phyloP scores from a whole-genome alignment of 163 green algal genomes.

The Scenedesmus sp. region DNA sequence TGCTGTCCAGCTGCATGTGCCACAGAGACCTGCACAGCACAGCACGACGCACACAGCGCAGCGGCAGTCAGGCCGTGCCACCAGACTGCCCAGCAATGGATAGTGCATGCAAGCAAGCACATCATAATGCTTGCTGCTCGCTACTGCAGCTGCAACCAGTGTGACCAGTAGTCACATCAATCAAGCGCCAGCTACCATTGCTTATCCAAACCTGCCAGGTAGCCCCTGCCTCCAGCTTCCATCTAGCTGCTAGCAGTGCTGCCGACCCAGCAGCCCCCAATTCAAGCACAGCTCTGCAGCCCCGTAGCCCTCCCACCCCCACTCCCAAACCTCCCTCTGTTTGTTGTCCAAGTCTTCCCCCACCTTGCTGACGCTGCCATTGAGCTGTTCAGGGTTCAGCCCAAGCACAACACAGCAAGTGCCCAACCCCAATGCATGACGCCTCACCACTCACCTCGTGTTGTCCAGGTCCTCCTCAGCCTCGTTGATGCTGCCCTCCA shows the following conservation, averaged over 20 bases:
- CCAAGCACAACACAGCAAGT: background rate
- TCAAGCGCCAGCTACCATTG: background rate
- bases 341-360: background rate
- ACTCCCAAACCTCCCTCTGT: too few species aligned
- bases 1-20: slow-evolving; percentile 59
- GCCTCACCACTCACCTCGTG: slow-evolving; percentile 18
- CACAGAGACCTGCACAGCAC: slow-evolving; percentile 45
- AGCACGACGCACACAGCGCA: background rate
- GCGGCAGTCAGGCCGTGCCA: background rate
- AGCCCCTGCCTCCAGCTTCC: background rate
- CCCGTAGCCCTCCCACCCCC: too few species aligned
- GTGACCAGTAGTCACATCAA: background rate
- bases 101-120: background rate
- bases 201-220: background rate
- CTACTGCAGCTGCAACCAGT: background rate
- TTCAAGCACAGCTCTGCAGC: too few species aligned
- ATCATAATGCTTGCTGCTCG: background rate
- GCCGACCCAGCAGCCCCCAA: too few species aligned
- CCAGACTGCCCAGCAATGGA: background rate
- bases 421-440: background rate
- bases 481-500: slow-evolving; percentile 34
- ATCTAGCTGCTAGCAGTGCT: too few species aligned
- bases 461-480: slow-evolving; percentile 56
- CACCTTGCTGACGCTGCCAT: background rate
- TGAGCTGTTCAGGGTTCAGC: background rate